These are phyloP conservation scores for Lichtheimia corymbifera DNA, from an alignment of 371 early-diverging fungal genomes.

Conservation along the genomic window DNA sequence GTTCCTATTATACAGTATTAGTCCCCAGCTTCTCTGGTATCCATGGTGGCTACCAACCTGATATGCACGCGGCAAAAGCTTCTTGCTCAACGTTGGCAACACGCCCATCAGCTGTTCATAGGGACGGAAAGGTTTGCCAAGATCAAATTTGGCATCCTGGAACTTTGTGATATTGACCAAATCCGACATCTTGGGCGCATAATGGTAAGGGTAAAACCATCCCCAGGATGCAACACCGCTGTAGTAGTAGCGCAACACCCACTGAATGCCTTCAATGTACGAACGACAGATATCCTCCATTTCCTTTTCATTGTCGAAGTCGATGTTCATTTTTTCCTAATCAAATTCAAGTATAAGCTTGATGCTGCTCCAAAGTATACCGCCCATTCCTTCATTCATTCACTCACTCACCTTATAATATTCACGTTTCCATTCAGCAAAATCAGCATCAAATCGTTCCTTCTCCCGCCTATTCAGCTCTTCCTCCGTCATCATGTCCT, in stretches of 20 bases:
- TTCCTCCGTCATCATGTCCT: constrained; percentile 49
- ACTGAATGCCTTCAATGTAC: constrained; percentile 94
- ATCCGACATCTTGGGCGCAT: constrained; percentile 95
- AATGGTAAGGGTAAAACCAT: constrained; percentile 99
- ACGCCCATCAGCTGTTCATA: constrained; percentile 99
- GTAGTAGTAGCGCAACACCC: constrained; percentile 98
- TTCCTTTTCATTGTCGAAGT: constrained; percentile 44
- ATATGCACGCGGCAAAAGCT: constrained; percentile 79
- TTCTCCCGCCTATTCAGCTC: constrained; percentile 54
- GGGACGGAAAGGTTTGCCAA: constrained; percentile 91
- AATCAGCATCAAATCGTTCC: constrained; percentile 53
- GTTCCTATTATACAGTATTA: constrained; percentile 32
- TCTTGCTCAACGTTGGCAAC: constrained; percentile 84
- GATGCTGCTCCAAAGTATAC: too few species aligned
- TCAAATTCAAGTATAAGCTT: neutral
- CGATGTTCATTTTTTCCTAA: constrained; percentile 72
- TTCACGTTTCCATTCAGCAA: constrained; percentile 65
- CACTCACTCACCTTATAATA: constrained; percentile 62
- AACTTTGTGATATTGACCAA: constrained; percentile 58
- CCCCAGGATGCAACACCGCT: constrained; percentile 96
- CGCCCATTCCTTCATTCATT: too few species aligned
- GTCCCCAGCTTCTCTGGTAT: neutral
- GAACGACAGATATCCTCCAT: constrained; percentile 68
- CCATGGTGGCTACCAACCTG: constrained; percentile 38
- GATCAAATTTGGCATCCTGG: constrained; percentile 66